These are phyloP conservation scores for Candida anglica DNA, from an alignment of 805 yeast species.

Conservation along the genomic window DNA sequence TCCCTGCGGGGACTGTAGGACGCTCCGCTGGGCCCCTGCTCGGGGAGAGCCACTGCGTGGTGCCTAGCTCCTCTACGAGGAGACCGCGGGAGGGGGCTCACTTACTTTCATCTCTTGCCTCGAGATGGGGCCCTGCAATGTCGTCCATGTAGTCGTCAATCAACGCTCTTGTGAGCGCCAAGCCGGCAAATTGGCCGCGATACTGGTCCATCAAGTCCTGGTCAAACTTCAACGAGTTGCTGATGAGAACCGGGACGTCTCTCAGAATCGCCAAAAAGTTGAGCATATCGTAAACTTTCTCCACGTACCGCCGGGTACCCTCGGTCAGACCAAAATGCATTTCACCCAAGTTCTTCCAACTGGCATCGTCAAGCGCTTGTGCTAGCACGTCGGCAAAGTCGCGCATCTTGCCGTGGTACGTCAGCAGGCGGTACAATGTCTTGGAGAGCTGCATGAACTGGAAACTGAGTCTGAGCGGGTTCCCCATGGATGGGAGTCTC, in stretches of 20 bases:
- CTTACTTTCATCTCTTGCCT: conserved; percentile 2
- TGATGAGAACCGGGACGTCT: conserved; percentile 10
- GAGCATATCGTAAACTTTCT: conserved; percentile 21
- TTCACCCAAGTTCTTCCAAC: conserved; percentile 15
- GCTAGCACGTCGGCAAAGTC: background rate
- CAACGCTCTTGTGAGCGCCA: conserved; percentile 11
- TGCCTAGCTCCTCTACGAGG: too few relatives aligned
- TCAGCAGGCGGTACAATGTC: too few relatives aligned
- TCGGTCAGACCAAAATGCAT: conserved; percentile 23
- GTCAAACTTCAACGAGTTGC: conserved; percentile 11
- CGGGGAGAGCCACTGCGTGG: too few relatives aligned
- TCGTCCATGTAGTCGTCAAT: conserved; percentile 19
- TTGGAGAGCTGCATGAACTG: too few relatives aligned
- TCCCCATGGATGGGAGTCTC: too few relatives aligned
- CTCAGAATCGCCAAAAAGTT: conserved; percentile 10
- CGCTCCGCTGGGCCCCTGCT: too few relatives aligned
- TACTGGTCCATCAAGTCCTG: conserved; percentile 13
- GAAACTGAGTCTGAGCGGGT: too few relatives aligned
- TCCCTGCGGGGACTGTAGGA: too few relatives aligned
- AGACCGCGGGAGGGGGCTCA: too few relatives aligned
- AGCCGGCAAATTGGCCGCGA: conserved; percentile 15
- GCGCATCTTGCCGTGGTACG: background rate
- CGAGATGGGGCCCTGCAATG: conserved; percentile 16
- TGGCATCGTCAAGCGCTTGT: background rate
- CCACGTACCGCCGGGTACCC: conserved; percentile 16